These are phyloP conservation scores for Sporothrix inflata DNA, from an alignment of 2,329 filamentous ascomycete species.

Conservation along the genomic window DNA sequence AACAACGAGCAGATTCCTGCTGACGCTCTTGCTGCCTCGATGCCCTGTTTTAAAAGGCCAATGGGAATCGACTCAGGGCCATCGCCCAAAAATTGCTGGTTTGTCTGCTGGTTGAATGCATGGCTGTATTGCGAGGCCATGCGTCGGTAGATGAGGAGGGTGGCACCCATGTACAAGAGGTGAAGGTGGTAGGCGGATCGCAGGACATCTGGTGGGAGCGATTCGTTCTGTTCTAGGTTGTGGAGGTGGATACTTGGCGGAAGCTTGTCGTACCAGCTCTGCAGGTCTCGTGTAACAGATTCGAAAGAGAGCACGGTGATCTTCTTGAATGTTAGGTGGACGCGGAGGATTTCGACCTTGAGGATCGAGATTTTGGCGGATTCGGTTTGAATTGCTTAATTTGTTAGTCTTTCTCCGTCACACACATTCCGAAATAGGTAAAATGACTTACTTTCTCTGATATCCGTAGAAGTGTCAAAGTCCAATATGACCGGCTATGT, in stretches of 20 bases:
- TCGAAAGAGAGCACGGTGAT: slow-evolving; percentile 37
- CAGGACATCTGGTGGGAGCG: slow-evolving; percentile 30
- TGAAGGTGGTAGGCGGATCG: slow-evolving; percentile 40
- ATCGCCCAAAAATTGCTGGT: slow-evolving; percentile 6
- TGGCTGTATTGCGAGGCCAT: slow-evolving; percentile 38
- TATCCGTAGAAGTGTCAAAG: slow-evolving; percentile 33
- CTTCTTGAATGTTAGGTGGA: slow-evolving; percentile 39
- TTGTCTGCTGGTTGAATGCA: not conserved
- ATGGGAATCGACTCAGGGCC: slow-evolving; percentile 22
- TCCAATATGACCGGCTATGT: slow-evolving; percentile 36
- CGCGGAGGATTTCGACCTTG: slow-evolving; percentile 39
- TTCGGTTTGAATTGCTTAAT: slow-evolving; percentile 39
- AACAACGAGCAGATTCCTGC: slow-evolving; percentile 37
- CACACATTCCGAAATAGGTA: not conserved
- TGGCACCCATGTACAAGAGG: slow-evolving; percentile 41
- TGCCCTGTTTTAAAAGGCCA: slow-evolving; percentile 33
- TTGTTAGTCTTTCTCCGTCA: not conserved
- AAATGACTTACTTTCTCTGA: slow-evolving; percentile 36
- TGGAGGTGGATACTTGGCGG: slow-evolving; percentile 37
- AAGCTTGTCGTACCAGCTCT: slow-evolving; percentile 39
- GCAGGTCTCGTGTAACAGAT: slow-evolving; percentile 38
- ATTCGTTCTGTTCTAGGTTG: not conserved
- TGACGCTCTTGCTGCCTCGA: slow-evolving; percentile 38
- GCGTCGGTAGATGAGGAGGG: slow-evolving; percentile 41
- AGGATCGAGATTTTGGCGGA: slow-evolving; percentile 40